Conservation (phyloP, 768 basidiomycete species). For the Boletus bicolor region DNA sequence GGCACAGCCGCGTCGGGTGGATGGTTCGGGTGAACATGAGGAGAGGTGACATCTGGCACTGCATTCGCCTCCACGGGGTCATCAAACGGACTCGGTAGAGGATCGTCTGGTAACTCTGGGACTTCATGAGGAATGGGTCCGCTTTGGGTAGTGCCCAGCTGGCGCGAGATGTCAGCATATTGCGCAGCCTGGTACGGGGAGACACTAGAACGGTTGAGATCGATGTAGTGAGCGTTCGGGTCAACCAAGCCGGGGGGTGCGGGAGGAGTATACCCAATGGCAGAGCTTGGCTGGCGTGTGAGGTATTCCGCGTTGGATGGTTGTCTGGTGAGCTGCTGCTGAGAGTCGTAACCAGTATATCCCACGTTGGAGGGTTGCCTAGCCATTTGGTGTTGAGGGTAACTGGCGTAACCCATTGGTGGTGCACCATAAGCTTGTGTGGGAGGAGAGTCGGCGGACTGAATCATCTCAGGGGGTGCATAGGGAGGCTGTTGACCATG, state of each 20-base stretch:
- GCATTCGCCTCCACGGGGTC: conserved; percentile 9
- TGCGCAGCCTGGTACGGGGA: conserved; percentile 75
- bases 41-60: conserved; percentile 28
- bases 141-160: conserved; percentile 38
- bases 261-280: conserved; percentile 12
- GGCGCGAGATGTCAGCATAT: conserved; percentile 66
- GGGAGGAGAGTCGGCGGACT: conserved; percentile 9
- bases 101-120: conserved; percentile 19
- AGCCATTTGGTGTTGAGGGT: conserved; percentile 25
- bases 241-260: conserved; percentile 17
- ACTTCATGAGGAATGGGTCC: conserved; percentile 13
- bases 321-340: conserved; percentile 27
- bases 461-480: conserved; percentile 16
- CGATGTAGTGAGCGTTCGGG: conserved; percentile 48
- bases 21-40: conserved; percentile 30
- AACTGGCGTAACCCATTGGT: conserved; percentile 20
- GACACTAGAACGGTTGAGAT: conserved; percentile 65
- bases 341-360: conserved; percentile 23
- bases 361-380: conserved; percentile 19
- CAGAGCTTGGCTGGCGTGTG: conserved; percentile 16
- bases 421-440: conserved; percentile 24
- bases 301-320: conserved; percentile 25
- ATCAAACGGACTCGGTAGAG: conserved; percentile 31
- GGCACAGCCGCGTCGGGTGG: conserved; percentile 15
- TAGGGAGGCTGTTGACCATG: conserved; percentile 23